A percentile compares a stretch with the other conserved stretches of the same genome.
Evolutionary conservation across 345 rosid species (phyloP).

Genomic region (Lepidium aucheri): DNA sequence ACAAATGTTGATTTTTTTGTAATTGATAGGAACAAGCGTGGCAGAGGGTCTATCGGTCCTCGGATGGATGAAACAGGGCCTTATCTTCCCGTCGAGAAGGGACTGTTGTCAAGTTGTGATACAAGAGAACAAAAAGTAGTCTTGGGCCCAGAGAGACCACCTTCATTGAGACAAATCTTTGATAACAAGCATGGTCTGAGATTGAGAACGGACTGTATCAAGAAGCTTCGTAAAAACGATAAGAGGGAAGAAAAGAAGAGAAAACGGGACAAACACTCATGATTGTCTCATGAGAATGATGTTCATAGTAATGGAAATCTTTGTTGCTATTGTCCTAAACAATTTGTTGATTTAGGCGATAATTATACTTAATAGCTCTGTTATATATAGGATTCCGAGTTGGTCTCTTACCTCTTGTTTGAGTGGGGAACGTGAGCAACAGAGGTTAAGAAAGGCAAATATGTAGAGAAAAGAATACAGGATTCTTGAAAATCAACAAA

Average conservation of each 20-base stretch:
- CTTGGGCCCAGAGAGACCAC: slow-evolving; percentile 56
- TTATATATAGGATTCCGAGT: too few species aligned
- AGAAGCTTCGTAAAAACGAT: slow-evolving; percentile 39
- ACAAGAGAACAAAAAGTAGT: slow-evolving; percentile 20
- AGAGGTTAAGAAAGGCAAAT: too few species aligned
- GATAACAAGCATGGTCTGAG: slow-evolving; percentile 12
- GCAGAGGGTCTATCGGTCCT: slow-evolving; percentile 84
- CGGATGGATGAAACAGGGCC: slow-evolving; percentile 97
- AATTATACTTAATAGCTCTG: neutral
- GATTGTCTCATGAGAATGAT: too few species aligned
- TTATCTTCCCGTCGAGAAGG: slow-evolving; percentile 38
- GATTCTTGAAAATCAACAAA: too few species aligned
- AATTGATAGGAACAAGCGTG: too few species aligned
- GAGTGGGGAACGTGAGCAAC: too few species aligned
- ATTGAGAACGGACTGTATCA: slow-evolving; percentile 29
- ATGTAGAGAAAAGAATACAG: too few species aligned
- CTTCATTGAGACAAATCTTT: slow-evolving; percentile 7
- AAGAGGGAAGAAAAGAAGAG: slow-evolving; percentile 27
- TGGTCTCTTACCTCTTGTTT: too few species aligned
- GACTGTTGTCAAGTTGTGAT: slow-evolving; percentile 18
- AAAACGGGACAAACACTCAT: slow-evolving; percentile 12
- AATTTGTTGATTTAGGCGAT: neutral
- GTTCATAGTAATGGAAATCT: neutral
- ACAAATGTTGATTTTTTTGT: too few species aligned
- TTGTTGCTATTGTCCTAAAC: too few species aligned